Conservation (phyloP, 1,139 yeast species). For the Lodderomyces pseudojiufengensis region DNA sequence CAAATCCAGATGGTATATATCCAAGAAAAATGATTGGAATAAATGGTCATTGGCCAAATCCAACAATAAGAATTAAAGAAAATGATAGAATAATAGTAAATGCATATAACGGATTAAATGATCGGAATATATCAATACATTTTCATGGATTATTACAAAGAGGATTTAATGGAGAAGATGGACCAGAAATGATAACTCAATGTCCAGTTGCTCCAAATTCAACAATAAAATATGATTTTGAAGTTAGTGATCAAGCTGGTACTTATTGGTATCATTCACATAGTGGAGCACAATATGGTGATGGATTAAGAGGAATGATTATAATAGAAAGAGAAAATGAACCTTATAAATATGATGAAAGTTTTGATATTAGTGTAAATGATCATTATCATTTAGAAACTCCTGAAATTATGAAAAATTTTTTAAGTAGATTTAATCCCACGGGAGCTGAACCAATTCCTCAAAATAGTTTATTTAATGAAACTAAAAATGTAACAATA, state of each 20-base stretch:
- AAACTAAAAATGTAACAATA: slow-evolving; percentile 69
- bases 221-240: slow-evolving; percentile 71
- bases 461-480: slow-evolving; percentile 70
- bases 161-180: slow-evolving; percentile 74
- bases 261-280: slow-evolving; percentile 97
- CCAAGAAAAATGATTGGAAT: slow-evolving; percentile 72
- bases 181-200: slow-evolving; percentile 82
- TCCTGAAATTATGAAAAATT: slow-evolving; percentile 47
- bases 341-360: slow-evolving; percentile 69
- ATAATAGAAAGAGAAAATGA: slow-evolving; percentile 61
- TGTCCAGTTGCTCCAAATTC: slow-evolving; percentile 81
- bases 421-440: slow-evolving; percentile 75
- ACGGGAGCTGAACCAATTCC: slow-evolving; percentile 98
- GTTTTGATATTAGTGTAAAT: slow-evolving; percentile 58
- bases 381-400: slow-evolving; percentile 84
- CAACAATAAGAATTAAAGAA: slow-evolving; percentile 62
- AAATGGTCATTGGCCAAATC: slow-evolving; percentile 85
- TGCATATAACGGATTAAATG: slow-evolving; percentile 64
- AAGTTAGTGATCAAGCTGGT: slow-evolving; percentile 78
- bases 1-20: slow-evolving; percentile 71
- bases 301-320: slow-evolving; percentile 83
- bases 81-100: slow-evolving; percentile 75
- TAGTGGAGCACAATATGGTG: slow-evolving; percentile 80
- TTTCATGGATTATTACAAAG: slow-evolving; percentile 90
- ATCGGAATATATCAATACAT: slow-evolving; percentile 72